Evolutionary conservation across 1,284 basidiomycete species (phyloP).

Genomic region (Cutaneotrichosporon sp.): DNA sequence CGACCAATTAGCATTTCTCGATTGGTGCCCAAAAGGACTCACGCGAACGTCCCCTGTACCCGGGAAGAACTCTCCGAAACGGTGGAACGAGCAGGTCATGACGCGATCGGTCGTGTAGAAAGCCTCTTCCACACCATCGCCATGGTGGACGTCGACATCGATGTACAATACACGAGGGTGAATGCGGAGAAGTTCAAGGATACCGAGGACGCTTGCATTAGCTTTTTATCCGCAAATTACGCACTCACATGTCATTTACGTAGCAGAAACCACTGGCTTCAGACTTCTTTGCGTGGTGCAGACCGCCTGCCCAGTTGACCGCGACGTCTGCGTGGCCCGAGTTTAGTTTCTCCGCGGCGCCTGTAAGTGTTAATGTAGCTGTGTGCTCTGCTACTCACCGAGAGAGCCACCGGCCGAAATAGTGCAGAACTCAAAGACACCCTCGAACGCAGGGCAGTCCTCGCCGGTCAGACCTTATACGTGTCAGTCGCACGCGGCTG

Average conservation of each 20-base stretch:
- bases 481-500: slow-evolving; percentile 1
- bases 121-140: slow-evolving; percentile 97
- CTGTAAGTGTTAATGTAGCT: slow-evolving; percentile 46
- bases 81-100: slow-evolving; percentile 94
- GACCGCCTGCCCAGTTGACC: slow-evolving; percentile 96
- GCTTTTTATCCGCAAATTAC: not conserved
- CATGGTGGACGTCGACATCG: slow-evolving; percentile 97
- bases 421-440: slow-evolving; percentile 93
- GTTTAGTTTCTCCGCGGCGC: slow-evolving; percentile 75
- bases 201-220: slow-evolving; percentile 68
- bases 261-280: slow-evolving; percentile 97
- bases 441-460: slow-evolving; percentile 95
- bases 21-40: slow-evolving; percentile 11
- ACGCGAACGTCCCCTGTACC: slow-evolving; percentile 75
- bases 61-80: slow-evolving; percentile 95
- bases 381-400: slow-evolving; percentile 36
- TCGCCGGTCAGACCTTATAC: slow-evolving; percentile 77
- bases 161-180: slow-evolving; percentile 89
- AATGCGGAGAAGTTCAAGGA: slow-evolving; percentile 72
- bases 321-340: slow-evolving; percentile 82
- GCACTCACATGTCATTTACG: slow-evolving; percentile 68
- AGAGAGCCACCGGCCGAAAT: slow-evolving; percentile 94
- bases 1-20: not conserved
- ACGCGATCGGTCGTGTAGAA: slow-evolving; percentile 97
- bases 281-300: slow-evolving; percentile 96